Evolutionary conservation across 2,329 filamentous ascomycete genomes (phyloP).

Genomic region (Zymoseptoria crescenta): DNA sequence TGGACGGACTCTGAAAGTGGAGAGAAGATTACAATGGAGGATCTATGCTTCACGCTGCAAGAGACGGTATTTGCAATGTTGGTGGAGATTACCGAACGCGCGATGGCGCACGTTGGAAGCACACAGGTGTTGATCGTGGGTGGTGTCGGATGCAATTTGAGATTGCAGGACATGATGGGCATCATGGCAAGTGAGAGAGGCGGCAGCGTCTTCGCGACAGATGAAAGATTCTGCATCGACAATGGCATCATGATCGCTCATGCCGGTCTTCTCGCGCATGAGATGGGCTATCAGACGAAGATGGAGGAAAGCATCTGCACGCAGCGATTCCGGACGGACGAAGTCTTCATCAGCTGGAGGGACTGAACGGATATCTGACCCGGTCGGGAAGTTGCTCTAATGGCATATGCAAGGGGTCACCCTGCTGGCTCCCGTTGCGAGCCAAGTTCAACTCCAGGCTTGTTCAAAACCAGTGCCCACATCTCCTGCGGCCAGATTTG

Average conservation of each 20-base stretch:
- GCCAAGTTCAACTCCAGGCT: too few species aligned
- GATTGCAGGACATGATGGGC: constrained; percentile 97
- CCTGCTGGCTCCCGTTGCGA: too few species aligned
- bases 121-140: constrained; percentile 89
- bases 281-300: constrained; percentile 68
- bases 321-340: constrained; percentile 45
- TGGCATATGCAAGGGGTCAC: too few species aligned
- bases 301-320: constrained; percentile 70
- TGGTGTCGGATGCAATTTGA: constrained; percentile 89
- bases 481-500: too few species aligned
- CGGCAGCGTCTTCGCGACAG: constrained; percentile 86
- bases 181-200: constrained; percentile 83
- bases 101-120: constrained; percentile 94
- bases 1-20: constrained; percentile 41
- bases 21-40: constrained; percentile 63
- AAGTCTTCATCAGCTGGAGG: constrained; percentile 44
- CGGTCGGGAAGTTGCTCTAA: too few species aligned
- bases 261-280: constrained; percentile 77
- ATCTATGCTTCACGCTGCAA: constrained; percentile 89
- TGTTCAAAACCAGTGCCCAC: too few species aligned
- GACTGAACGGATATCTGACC: constrained; percentile 26
- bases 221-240: constrained; percentile 97
- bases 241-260: constrained; percentile 99
- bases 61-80: constrained; percentile 96
- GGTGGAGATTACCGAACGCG: constrained; percentile 95